Conservation (phyloP, 306 rosid genomes). For the Quercus alba region DNA sequence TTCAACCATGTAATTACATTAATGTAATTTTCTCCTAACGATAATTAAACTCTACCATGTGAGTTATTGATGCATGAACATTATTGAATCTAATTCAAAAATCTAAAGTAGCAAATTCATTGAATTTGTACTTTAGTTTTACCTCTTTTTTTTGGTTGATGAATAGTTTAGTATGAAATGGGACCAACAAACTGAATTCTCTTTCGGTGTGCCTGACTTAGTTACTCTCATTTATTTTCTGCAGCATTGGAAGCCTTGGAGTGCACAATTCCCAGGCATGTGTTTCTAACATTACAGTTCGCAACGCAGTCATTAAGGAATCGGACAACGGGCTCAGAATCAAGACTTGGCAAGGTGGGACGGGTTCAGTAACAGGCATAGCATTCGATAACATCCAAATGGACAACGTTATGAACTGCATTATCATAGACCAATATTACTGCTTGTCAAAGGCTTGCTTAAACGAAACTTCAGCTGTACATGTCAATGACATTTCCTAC, state of each 20-base stretch:
- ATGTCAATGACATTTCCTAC: constrained; percentile 58
- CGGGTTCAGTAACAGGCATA: constrained; percentile 63
- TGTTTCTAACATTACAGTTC: constrained; percentile 81
- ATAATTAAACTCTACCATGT: too few species aligned
- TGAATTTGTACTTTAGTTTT: too few species aligned
- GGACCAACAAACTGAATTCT: not conserved
- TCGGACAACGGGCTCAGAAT: constrained; percentile 89
- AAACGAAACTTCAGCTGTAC: constrained; percentile 79
- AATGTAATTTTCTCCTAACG: too few species aligned
- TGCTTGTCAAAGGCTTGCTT: constrained; percentile 68
- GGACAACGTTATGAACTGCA: constrained; percentile 85
- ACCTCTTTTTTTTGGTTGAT: too few species aligned
- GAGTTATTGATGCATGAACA: too few species aligned
- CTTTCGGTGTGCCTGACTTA: constrained; percentile 1
- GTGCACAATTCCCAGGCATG: constrained; percentile 86
- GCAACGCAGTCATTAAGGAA: constrained; percentile 52
- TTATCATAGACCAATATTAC: constrained; percentile 83
- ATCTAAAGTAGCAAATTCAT: too few species aligned
- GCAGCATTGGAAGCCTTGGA: constrained; percentile 97
- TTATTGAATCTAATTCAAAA: too few species aligned
- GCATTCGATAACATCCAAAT: constrained; percentile 72
- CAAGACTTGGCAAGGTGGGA: constrained; percentile 99
- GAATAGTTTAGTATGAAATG: too few species aligned
- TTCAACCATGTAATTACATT: too few species aligned
- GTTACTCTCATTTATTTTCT: not conserved